phyloP scores from a whole-genome alignment of 257 asterid genomes.

The Nicotiana undulata region DNA sequence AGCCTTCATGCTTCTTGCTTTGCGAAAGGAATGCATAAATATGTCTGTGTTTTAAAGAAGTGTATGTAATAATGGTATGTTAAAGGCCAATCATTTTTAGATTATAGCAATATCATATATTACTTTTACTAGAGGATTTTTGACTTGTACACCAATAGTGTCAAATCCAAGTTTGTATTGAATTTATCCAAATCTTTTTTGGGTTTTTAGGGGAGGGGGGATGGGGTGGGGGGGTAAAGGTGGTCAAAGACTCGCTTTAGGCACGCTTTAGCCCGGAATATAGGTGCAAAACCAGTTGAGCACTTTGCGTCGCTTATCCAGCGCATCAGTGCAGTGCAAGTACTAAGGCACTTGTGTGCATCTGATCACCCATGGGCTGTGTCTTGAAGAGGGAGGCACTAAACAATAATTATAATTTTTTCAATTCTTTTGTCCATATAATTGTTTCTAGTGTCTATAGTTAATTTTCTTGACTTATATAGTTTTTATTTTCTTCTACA shows the following conservation, averaged over 20 bases:
- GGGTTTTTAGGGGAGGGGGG: neutral
- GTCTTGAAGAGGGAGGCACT: neutral
- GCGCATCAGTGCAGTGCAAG: neutral
- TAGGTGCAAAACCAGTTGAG: neutral
- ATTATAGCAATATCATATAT: neutral
- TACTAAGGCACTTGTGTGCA: neutral
- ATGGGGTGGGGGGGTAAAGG: neutral
- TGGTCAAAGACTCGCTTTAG: neutral
- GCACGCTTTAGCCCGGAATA: neutral
- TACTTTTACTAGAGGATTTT: neutral
- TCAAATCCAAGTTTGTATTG: neutral
- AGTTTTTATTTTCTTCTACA: neutral
- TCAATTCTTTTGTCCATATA: neutral
- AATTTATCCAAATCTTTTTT: neutral
- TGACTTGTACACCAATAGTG: neutral
- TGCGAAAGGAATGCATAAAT: neutral
- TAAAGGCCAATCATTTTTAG: neutral
- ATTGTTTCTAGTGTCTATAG: neutral
- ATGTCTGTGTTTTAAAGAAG: neutral
- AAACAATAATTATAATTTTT: neutral
- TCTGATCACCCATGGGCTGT: neutral
- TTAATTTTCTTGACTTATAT: neutral
- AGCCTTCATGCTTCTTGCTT: neutral
- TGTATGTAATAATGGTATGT: neutral
- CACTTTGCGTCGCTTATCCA: neutral